Base-by-base conservation (phyloP, 2,329 filamentous ascomycete genomes). In the Leptographium lundbergii region DNA sequence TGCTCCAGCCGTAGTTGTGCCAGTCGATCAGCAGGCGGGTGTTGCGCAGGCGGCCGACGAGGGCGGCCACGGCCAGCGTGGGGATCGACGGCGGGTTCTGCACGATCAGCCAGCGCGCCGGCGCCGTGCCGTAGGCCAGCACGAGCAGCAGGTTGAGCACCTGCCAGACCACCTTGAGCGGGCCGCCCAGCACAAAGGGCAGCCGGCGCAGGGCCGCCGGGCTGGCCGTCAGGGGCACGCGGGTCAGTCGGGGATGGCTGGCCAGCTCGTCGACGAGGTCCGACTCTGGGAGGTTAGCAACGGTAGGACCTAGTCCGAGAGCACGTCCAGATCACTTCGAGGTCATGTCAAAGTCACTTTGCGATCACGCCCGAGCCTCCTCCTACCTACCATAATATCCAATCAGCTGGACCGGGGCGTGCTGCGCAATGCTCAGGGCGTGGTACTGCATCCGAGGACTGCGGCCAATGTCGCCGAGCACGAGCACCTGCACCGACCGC, bases 391-490 rank as follows among this genome's bases (percentile, higher is more conserved):
- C 89, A 69, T 86, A 78, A 69, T 96, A 97, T 53, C 92, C 94
- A 65, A 99, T 86, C 14, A 99, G 75, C 69, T 92, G 85, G 24
- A 96, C 92, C 39, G 80, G 79, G 7, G 89, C 89, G 68, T 91
- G 85, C 66, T 86, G 88, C 48, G 90, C 89, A 67, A 97, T 85
- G 70, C 92, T 97, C 65, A 96, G 77, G 24, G 92, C 92, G 79
- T 99, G 94, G 67, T 99, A 97, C 69, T 97, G 91, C 92, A 99
- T 99, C 59, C 94, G 89, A 56, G 94, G 94, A 69, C 92, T 97
- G 53, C 91, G 84, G 47, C 94, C 94, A 70, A 99, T 91, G 69
- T 99, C 94, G 52, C 94, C 94, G 32, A 99, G 81, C 22, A 99
- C 94, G 19, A 99, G 79, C 57, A 99, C 83, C 71, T 96, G 90